Conservation (phyloP, 805 yeast genomes). For the Candida pseudoglaebosa region DNA sequence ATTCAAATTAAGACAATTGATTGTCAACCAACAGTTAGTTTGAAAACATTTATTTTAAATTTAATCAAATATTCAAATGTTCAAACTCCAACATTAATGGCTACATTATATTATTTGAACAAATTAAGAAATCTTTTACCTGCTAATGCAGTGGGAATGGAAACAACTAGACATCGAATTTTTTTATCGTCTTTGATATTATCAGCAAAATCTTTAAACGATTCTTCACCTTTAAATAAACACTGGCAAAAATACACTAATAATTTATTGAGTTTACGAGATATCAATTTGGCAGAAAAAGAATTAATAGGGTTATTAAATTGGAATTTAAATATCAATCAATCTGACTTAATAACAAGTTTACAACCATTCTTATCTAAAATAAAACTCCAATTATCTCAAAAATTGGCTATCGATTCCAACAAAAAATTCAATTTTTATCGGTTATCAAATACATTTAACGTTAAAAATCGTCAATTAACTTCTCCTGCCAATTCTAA, state of each 20-base stretch:
- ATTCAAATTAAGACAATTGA: slow-evolving; percentile 38
- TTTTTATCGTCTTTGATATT: slow-evolving; percentile 84
- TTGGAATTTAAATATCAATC: slow-evolving; percentile 76
- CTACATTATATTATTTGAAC: slow-evolving; percentile 78
- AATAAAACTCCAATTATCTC: slow-evolving; percentile 52
- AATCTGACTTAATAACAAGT: slow-evolving; percentile 64
- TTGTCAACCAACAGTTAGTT: slow-evolving; percentile 13
- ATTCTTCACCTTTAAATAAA: slow-evolving; percentile 90
- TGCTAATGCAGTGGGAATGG: slow-evolving; percentile 85
- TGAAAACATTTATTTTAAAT: slow-evolving; percentile 63
- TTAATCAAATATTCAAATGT: slow-evolving; percentile 82
- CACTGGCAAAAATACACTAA: slow-evolving; percentile 95
- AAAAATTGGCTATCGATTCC: slow-evolving; percentile 22
- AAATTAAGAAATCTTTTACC: slow-evolving; percentile 78
- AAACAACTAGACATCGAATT: slow-evolving; percentile 88
- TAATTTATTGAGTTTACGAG: slow-evolving; percentile 71
- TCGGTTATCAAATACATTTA: slow-evolving; percentile 23
- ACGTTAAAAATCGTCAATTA: slow-evolving; percentile 8
- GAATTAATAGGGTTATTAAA: slow-evolving; percentile 78
- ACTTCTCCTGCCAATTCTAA: slow-evolving; percentile 12
- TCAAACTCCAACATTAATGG: slow-evolving; percentile 93
- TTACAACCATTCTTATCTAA: slow-evolving; percentile 73
- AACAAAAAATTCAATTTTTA: slow-evolving; percentile 26
- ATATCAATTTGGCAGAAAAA: slow-evolving; percentile 87
- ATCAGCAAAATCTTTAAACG: slow-evolving; percentile 91